A percentile compares a stretch with the other conserved stretches of the same genome.
Evolutionary conservation across 1,139 yeast species (phyloP).

Genomic region (Taphrina populina): DNA sequence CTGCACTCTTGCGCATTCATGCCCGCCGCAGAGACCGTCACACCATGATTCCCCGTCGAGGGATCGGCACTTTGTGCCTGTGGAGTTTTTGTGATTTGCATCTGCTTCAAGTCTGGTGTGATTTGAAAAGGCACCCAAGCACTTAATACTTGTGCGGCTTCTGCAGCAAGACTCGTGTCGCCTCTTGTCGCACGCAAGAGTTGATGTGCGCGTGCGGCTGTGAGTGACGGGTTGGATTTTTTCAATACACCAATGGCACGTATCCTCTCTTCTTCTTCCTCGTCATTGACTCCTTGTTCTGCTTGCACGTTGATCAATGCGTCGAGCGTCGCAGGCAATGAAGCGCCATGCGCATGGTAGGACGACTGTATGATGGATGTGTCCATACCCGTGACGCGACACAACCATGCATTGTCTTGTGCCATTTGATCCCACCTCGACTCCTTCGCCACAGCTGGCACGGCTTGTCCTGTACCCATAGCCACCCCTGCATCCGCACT

Average conservation of each 20-base stretch:
- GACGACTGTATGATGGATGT: constrained; percentile 12
- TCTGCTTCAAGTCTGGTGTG: neutral
- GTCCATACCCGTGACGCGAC: neutral
- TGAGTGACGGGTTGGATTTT: constrained; percentile 9
- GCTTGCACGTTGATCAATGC: constrained; percentile 2
- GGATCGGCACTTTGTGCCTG: neutral
- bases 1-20: constrained; percentile 23
- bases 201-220: neutral
- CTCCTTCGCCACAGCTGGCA: constrained; percentile 2
- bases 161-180: constrained; percentile 2
- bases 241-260: neutral
- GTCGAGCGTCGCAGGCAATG: constrained; percentile 25
- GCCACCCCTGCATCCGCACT: no score
- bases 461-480: neutral
- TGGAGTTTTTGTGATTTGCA: constrained; percentile 1
- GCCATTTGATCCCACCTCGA: constrained; percentile 30
- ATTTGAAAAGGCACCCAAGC: constrained; percentile 16
- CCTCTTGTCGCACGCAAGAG: constrained; percentile 14
- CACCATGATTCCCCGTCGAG: neutral
- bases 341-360: constrained; percentile 22
- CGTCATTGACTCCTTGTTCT: neutral
- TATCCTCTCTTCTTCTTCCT: constrained; percentile 17
- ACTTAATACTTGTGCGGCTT: constrained; percentile 21
- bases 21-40: neutral
- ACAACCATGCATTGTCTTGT: constrained; percentile 26